phyloP scores from a whole-genome alignment of 805 yeast species.

The Kazachstania kunashirensis region DNA sequence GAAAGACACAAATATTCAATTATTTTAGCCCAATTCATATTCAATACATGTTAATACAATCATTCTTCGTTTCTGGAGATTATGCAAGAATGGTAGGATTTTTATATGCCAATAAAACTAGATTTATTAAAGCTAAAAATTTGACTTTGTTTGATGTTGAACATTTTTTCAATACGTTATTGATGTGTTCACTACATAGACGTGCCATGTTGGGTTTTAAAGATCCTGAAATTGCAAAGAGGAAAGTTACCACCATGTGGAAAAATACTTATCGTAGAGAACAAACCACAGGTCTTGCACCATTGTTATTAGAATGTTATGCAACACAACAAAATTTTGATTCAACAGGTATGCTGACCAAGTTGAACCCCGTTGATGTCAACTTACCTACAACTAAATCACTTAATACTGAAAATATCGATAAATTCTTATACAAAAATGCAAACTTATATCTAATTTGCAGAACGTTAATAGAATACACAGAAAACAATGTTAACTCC shows the following conservation, averaged over 20 bases:
- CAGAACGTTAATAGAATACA: constrained; percentile 1
- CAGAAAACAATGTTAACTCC: background rate
- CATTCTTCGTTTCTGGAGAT: constrained; percentile 20
- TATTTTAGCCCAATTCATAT: constrained; percentile 19
- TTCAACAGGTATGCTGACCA: background rate
- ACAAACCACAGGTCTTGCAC: constrained; percentile 20
- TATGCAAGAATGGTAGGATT: constrained; percentile 15
- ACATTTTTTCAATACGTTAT: constrained; percentile 21
- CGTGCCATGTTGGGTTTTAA: constrained; percentile 9
- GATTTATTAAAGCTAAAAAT: constrained; percentile 17
- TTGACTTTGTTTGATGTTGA: constrained; percentile 18
- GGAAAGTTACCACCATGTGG: constrained; percentile 20
- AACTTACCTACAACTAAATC: background rate
- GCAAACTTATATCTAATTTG: constrained; percentile 2
- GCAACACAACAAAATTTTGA: constrained; percentile 5
- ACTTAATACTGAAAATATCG: background rate
- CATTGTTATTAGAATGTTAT: constrained; percentile 10
- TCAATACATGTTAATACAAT: constrained; percentile 18
- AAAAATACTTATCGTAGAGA: constrained; percentile 6
- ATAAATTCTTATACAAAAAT: constrained; percentile 1
- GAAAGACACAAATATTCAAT: constrained; percentile 20
- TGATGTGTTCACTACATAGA: constrained; percentile 26
- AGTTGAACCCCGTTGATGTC: background rate
- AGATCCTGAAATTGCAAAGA: constrained; percentile 12
- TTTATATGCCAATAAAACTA: constrained; percentile 11